Evolutionary conservation across 257 asterid species (phyloP), one percentile per base, ranked within the genome.

Genomic region (Primulina eburnea): DNA sequence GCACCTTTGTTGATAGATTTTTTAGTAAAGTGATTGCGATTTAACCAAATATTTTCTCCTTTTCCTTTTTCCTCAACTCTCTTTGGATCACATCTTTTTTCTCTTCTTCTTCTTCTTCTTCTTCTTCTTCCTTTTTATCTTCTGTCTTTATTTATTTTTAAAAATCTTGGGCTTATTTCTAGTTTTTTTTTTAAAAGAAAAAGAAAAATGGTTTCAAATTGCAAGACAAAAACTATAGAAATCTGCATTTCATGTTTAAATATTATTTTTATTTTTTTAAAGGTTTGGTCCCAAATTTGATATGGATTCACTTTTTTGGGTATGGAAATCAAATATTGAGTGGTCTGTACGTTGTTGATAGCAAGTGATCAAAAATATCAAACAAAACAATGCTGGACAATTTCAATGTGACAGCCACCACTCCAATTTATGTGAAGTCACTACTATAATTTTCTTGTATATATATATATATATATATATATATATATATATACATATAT

Each of bases 1-100:
- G 61, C 78, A 75, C 30, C 53, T 43, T 43, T 11, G n/a, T n/a
- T 43, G 50, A 38, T 43, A 10, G 53, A 43, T 14, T 16, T 47
- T n/a, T n/a, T 47, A 5, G 56, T 47, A 47, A 47, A 47, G 56
- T 4, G 56, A 47, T 47, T 16, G 56, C 5, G 56, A 47, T 47
- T 20, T 47, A 47, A 47, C 6, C 56, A 47, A 43, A 47, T 7
- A 14, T 47, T 16, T 47, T 16, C 53, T 43, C 12, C 53, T 43
- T 43, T 43, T 43, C 53, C 53, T 43, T 43, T n/a, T 43, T 43
- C 3, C n/a, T 4, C 53, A 43, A 14, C n/a, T 3, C 53, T 43
- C 53, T 28, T 14, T 43, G 6, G 20, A 47, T 47, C 20, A 47
- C 56, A 14, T 47, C 20, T 47, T 47, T 47, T 21, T 21, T 21